Evolutionary conservation across 83 land plant genomes (phyloP).

Genomic region (Picea abies): DNA sequence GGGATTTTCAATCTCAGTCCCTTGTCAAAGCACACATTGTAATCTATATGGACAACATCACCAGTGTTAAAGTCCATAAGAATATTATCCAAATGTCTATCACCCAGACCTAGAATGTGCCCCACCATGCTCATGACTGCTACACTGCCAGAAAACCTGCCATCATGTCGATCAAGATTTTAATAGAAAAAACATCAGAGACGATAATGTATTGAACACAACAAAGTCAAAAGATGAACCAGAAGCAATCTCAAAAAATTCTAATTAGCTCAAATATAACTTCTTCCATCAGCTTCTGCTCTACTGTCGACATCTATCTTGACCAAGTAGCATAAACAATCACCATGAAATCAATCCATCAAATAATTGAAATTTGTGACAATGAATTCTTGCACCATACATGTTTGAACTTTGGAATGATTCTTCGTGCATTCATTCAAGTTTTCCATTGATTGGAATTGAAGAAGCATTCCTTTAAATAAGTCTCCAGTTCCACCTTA

Average conservation of each 20-base stretch:
- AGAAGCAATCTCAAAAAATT: neutral
- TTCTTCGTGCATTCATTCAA: too few relatives aligned
- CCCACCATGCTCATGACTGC: slow-evolving; percentile 99
- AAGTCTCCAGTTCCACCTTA: too few relatives aligned
- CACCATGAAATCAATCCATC: neutral
- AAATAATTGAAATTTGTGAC: neutral
- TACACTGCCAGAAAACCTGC: slow-evolving; percentile 91
- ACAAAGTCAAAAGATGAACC: neutral
- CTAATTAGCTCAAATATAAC: neutral
- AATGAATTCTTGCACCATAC: too few relatives aligned
- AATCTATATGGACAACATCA: slow-evolving; percentile 98
- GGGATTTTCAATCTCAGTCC: slow-evolving; percentile 96
- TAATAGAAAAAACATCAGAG: neutral
- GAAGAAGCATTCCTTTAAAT: too few relatives aligned
- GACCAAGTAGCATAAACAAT: neutral
- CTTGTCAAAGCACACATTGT: slow-evolving; percentile 99
- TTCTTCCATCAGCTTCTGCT: neutral
- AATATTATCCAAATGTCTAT: slow-evolving; percentile 97
- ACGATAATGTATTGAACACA: neutral
- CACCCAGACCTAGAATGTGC: slow-evolving; percentile 93
- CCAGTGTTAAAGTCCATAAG: slow-evolving; percentile 90
- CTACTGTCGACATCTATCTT: neutral
- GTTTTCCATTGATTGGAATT: too few relatives aligned
- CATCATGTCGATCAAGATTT: slow-evolving; percentile 10
- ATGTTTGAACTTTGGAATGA: too few relatives aligned